Evolutionary conservation across 768 basidiomycete genomes (phyloP).

Genomic region (Termitomyces sp.): DNA sequence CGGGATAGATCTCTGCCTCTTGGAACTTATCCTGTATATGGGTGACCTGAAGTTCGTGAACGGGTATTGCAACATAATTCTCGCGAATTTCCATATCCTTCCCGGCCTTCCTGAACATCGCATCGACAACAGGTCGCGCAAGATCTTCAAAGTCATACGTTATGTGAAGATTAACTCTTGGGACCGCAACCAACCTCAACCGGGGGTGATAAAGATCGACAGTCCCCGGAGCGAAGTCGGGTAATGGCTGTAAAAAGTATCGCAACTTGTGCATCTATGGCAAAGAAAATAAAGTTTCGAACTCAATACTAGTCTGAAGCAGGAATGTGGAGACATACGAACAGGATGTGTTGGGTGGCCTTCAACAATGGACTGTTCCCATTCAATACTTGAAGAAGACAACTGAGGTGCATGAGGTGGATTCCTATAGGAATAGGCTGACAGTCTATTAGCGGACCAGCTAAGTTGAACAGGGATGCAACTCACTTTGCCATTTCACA

Average conservation of each 20-base stretch:
- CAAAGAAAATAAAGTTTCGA: not conserved
- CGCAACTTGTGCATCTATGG: slow-evolving; percentile 58
- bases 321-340: slow-evolving; percentile 5
- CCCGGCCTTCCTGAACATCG: slow-evolving; percentile 35
- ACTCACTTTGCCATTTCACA: slow-evolving; percentile 50
- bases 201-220: slow-evolving; percentile 48
- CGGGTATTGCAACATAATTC: slow-evolving; percentile 40
- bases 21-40: slow-evolving; percentile 50
- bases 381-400: slow-evolving; percentile 45
- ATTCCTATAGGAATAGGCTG: slow-evolving; percentile 45
- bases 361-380: slow-evolving; percentile 61
- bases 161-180: slow-evolving; percentile 37
- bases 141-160: slow-evolving; percentile 49
- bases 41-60: slow-evolving; percentile 51
- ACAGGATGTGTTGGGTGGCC: slow-evolving; percentile 61
- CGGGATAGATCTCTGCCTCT: slow-evolving; percentile 38
- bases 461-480: not conserved
- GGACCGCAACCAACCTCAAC: slow-evolving; percentile 45
- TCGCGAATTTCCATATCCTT: slow-evolving; percentile 28
- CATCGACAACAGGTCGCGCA: slow-evolving; percentile 34
- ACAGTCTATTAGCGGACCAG: not conserved
- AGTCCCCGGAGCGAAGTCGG: slow-evolving; percentile 38
- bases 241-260: slow-evolving; percentile 46
- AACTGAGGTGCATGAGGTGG: slow-evolving; percentile 44
- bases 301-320: not conserved